Conservation (phyloP, 2,329 filamentous ascomycete genomes). For the Graphiopsis chlorocephala region DNA sequence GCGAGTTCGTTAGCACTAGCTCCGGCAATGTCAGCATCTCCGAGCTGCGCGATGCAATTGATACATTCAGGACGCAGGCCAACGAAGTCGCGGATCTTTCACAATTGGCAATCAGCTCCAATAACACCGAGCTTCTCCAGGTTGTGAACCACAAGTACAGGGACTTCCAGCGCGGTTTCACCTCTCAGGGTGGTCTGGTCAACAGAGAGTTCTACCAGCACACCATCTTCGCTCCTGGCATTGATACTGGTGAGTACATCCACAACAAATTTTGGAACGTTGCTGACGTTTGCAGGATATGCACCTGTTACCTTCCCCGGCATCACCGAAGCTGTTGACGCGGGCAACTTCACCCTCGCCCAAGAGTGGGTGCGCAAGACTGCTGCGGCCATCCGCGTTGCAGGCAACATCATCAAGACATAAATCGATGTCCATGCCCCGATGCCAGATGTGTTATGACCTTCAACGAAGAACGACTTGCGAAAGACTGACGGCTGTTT, state of each 20-base stretch:
- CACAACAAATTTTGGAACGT: too few species aligned
- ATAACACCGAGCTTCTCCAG: constrained; percentile 32
- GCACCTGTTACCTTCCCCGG: constrained; percentile 65
- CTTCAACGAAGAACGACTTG: background rate
- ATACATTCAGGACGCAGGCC: constrained; percentile 50
- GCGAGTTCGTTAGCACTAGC: constrained; percentile 38
- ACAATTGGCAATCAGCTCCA: constrained; percentile 19
- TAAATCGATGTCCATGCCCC: background rate
- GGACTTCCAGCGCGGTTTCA: constrained; percentile 47
- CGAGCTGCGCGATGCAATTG: constrained; percentile 23
- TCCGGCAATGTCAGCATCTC: constrained; percentile 48
- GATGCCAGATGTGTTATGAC: background rate
- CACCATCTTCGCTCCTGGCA: constrained; percentile 47
- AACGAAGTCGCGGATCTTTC: constrained; percentile 26
- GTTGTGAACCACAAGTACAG: constrained; percentile 45
- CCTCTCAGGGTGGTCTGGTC: constrained; percentile 45
- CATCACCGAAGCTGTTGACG: constrained; percentile 51
- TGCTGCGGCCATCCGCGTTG: constrained; percentile 20
- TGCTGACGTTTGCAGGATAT: constrained; percentile 51
- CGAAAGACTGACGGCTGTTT: background rate
- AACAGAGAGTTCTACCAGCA: constrained; percentile 47
- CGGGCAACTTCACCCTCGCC: constrained; percentile 20
- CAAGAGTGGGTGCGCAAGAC: constrained; percentile 23
- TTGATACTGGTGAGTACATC: constrained; percentile 34
- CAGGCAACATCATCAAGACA: constrained; percentile 22